Evolutionary conservation across 805 yeast genomes (phyloP), one percentile per base, ranked within the genome.

Genomic region (Yarrowia sp.): DNA sequence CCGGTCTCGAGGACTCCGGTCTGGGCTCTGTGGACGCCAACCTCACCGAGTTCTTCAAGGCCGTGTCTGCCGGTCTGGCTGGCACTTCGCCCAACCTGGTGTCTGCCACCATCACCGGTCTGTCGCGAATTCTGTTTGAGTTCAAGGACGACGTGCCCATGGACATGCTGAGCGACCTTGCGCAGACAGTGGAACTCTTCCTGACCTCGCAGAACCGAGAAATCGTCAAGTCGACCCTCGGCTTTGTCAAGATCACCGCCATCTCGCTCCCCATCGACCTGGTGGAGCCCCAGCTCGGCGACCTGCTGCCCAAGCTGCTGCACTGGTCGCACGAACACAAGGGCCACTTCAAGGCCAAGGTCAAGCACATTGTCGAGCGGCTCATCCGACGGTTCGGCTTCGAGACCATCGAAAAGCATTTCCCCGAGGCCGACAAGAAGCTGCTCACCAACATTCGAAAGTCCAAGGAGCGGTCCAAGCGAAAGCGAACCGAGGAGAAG

Each of bases 261-360:
- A 82, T 93, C 71, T 85, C 92, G 19, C 83, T 95, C 68, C 97
- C 98, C 16, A 89, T 86, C 71, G 97, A 90, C 22, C 75, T 87
- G 72, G 86, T 93, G 69, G 83, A 83, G 72, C 83, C 86, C 15
- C 88, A 89, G 74, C 84, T 94, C 74, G 83, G 83, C 42, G 87
- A 85, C 11, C 79, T 95, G 65, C 81, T 95, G 67, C 82, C 85
- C 35, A 89, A 90, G 74, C 83, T 95, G 74, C 82, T 95, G 85
- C 87, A 87, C 71, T 93, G 98, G 95, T 91, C 97, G 50, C 95
- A 92, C 77, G 98, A 93, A 77, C 98, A 94, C 79, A 91, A 92
- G 75, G 96, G 97, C 59, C 97, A 92, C 76, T 95, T 95, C 84
- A 92, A 91, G 77, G 86, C 93, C 14, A 94, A 91, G 78, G 94